A percentile compares a stretch with the other conserved stretches of the same genome.
phyloP scores from a whole-genome alignment of 805 yeast genomes.

The Suhomyces kilbournensis region DNA sequence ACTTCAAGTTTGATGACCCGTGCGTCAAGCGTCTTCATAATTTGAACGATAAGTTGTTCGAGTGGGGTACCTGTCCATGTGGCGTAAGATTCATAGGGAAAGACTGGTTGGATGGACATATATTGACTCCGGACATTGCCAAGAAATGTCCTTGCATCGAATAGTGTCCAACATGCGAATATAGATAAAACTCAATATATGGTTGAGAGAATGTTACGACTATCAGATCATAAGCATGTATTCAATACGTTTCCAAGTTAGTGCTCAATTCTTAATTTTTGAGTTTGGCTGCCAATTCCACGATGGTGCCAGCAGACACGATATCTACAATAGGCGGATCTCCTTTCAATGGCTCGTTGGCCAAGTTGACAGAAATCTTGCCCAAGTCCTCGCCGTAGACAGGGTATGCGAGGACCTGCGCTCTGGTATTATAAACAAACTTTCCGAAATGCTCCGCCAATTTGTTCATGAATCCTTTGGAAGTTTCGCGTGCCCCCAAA shows the following conservation, averaged over 20 bases:
- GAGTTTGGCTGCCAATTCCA: constrained; percentile 12
- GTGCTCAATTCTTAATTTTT: background rate
- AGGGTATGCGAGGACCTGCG: constrained; percentile 30
- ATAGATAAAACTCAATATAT: background rate
- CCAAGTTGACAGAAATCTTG: constrained; percentile 47
- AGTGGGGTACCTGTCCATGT: constrained; percentile 50
- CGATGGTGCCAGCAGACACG: constrained; percentile 19
- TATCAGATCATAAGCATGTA: background rate
- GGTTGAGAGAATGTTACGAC: background rate
- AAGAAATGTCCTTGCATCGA: constrained; percentile 8
- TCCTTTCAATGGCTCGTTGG: constrained; percentile 18
- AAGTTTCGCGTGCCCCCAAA: constrained; percentile 56
- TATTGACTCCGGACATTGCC: constrained; percentile 22
- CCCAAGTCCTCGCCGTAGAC: constrained; percentile 68
- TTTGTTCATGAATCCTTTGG: constrained; percentile 37
- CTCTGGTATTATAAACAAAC: constrained; percentile 14
- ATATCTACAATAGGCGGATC: constrained; percentile 21
- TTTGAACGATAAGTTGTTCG: constrained; percentile 49
- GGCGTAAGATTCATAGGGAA: constrained; percentile 31
- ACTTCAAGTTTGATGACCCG: constrained; percentile 52
- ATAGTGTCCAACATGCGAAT: background rate
- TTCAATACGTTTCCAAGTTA: background rate
- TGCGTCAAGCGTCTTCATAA: constrained; percentile 45
- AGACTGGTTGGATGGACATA: constrained; percentile 38
- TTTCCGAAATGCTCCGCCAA: constrained; percentile 30